phyloP scores from a whole-genome alignment of 176 grass and related monocot genomes.

The Aegilops sharonensis region DNA sequence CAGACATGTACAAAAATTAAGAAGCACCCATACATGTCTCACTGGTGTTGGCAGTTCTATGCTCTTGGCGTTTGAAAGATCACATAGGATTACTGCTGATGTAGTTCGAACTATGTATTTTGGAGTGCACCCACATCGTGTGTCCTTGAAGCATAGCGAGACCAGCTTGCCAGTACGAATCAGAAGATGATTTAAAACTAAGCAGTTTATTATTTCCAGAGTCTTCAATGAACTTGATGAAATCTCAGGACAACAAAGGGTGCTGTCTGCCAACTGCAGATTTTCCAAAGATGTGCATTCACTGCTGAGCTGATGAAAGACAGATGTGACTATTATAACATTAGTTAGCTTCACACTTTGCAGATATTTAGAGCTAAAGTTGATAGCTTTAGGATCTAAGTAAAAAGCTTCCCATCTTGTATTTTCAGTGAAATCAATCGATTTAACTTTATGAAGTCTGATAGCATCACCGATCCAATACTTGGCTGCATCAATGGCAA shows the following conservation, averaged over 20 bases:
- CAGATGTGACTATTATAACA: neutral
- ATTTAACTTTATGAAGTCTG: neutral
- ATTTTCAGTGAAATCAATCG: constrained; percentile 5
- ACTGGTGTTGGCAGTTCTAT: neutral
- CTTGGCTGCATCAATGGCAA: neutral
- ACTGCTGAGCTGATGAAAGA: neutral
- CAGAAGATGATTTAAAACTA: neutral
- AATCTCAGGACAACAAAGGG: neutral
- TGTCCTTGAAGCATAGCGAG: neutral
- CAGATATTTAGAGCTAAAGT: neutral
- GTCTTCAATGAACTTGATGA: neutral
- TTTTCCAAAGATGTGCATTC: constrained; percentile 6
- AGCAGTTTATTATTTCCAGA: constrained; percentile 3
- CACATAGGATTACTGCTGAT: neutral
- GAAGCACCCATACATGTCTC: neutral
- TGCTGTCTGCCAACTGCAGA: neutral
- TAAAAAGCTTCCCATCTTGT: constrained; percentile 6
- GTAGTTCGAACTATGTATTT: neutral
- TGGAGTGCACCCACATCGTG: neutral
- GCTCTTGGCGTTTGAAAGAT: neutral
- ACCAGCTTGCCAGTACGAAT: neutral
- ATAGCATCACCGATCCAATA: neutral
- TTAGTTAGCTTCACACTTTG: neutral
- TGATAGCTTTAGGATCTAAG: neutral
- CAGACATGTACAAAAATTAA: neutral